Conservation (phyloP, 495 filamentous ascomycete species). For the Aspergillus sclerotiicarbonarius region DNA sequence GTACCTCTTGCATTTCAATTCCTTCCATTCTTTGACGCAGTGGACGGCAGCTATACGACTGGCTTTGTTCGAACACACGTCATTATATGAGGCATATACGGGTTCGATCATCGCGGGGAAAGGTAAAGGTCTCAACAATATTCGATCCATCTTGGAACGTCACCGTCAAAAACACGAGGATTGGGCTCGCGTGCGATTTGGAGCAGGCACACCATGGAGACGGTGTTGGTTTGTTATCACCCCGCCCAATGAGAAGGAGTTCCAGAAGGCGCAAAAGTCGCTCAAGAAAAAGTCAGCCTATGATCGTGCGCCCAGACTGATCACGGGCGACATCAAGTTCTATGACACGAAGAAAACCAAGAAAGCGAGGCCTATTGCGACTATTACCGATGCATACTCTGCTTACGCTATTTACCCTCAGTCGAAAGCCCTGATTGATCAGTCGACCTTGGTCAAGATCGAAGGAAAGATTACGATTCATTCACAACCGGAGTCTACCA, state of each 20-base stretch:
- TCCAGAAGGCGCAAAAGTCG: conserved; percentile 75
- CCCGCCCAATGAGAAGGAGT: conserved; percentile 90
- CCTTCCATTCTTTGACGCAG: conserved; percentile 85
- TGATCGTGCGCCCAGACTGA: conserved; percentile 60
- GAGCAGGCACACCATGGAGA: conserved; percentile 93
- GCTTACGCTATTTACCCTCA: conserved; percentile 96
- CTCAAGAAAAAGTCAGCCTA: conserved; percentile 85
- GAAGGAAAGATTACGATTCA: conserved; percentile 90
- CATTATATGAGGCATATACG: conserved; percentile 94
- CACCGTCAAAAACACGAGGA: conserved; percentile 75
- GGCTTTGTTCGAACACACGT: conserved; percentile 91
- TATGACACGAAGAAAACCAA: conserved; percentile 94
- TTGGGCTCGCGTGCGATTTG: conserved; percentile 95
- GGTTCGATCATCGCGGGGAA: conserved; percentile 94
- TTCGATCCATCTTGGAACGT: conserved; percentile 79
- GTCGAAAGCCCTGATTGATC: conserved; percentile 86
- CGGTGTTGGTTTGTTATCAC: conserved; percentile 94
- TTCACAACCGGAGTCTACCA: conserved; percentile 64
- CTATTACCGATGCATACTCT: conserved; percentile 84
- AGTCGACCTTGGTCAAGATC: conserved; percentile 90
- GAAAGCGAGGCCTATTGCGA: conserved; percentile 85
- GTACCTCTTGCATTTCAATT: conserved; percentile 94
- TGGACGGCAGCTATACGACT: conserved; percentile 96
- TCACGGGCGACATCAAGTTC: conserved; percentile 90
- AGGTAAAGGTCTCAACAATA: conserved; percentile 82